Evolutionary conservation across 225 moss, liverwort and hornwort genomes (phyloP).

Genomic region (Sphagnum contortum): DNA sequence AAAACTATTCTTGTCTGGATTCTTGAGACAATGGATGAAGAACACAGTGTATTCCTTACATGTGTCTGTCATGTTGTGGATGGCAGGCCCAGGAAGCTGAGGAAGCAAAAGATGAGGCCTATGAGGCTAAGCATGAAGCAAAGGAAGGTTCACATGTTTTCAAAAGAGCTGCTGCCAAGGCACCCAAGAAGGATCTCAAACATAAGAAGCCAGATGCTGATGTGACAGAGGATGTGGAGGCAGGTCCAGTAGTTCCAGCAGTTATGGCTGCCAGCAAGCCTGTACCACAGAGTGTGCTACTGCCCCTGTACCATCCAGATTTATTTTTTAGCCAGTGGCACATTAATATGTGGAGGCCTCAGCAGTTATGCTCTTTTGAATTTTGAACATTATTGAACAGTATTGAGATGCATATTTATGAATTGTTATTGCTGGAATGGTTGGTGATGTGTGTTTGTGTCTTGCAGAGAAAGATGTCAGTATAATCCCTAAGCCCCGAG

Average conservation of each 20-base stretch:
- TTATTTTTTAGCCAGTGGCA: no score
- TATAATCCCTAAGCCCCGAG: conserved; percentile 29
- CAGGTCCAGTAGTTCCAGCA: conserved; percentile 8
- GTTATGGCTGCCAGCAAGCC: conserved; percentile 27
- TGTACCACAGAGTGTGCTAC: conserved; percentile 17
- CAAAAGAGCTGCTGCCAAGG: conserved; percentile 30
- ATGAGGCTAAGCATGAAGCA: conserved; percentile 68
- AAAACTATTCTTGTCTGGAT: not conserved
- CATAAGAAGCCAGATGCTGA: conserved; percentile 35
- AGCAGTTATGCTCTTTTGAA: no score
- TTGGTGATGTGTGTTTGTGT: not conserved
- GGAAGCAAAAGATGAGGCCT: conserved; percentile 75
- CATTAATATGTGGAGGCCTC: no score
- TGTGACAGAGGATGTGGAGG: conserved; percentile 9
- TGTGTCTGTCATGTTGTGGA: not conserved
- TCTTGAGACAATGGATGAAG: not conserved
- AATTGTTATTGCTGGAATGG: no score
- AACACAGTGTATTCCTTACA: not conserved
- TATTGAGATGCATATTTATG: no score
- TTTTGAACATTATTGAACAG: no score
- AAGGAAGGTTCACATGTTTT: conserved; percentile 73
- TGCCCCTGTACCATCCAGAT: no score
- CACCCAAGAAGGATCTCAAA: conserved; percentile 37
- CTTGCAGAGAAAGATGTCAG: conserved; percentile 10
- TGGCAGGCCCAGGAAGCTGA: conserved; percentile 64